Base-by-base conservation (phyloP, 2,329 filamentous ascomycete species). In the Furcasterigmium sp. region DNA sequence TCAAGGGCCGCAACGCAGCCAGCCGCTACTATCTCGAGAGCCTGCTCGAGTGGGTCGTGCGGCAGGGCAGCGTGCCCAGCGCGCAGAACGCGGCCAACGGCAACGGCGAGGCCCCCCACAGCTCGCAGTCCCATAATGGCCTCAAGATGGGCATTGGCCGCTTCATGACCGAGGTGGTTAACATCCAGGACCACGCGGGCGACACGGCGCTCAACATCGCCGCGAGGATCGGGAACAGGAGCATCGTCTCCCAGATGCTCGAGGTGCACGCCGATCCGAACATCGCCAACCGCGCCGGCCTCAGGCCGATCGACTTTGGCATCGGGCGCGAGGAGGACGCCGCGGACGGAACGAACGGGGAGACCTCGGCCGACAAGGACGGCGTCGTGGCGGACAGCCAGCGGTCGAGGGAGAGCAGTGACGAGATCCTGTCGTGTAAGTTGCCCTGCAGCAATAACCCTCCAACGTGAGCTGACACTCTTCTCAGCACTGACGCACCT, bases 111-210 rank as follows among this genome's bases (percentile, higher is more conserved):
- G 57, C 62, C 2, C 59, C 62, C 5, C 67, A 53, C 51, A 69
- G 64, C 49, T 70, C 70, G 10, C 68, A 69, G 30, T 55, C 52
- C 1, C 53, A 49, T 9, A 63, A 49, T 11, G 67, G 65, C 34
- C 85, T 79, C 43, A 87, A 78, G 49, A 94, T 97, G 65, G 88
- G 86, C 19, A 76, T 98, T 42, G 91, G 88, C 23, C 83, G 89
- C 29, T 98, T 98, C 66, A 94, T 98, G 79, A 88, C 86, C 39
- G 91, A 97, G 59, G 94, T 98, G 62, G 91, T 98, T 47, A 97
- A 98, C 56, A 85, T 91, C 1, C 87, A 91, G 55, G 93, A 98
- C 63, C 90, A 91, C 56, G 86, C 87, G 26, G 93, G 93, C 1
- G 95, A 98, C 58, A 98, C 93, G 0, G 93, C 93, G 0, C 72